phyloP scores from a whole-genome alignment of 768 basidiomycete species.

The Phanerochaete sordida region DNA sequence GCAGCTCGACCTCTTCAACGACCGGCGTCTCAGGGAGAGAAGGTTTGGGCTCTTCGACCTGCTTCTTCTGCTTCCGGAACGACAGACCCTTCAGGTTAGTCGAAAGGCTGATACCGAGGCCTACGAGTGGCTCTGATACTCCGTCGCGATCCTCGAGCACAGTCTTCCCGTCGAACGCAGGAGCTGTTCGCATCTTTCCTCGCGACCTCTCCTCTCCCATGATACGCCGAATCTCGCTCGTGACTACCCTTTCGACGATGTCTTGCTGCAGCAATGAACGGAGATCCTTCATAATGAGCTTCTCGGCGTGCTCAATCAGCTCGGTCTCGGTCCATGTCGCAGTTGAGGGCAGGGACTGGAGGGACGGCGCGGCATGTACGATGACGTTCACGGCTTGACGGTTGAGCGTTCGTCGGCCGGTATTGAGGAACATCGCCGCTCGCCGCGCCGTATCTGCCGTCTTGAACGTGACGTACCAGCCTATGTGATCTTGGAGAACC shows the following conservation, averaged over 20 bases:
- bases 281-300: conserved; percentile 57
- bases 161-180: conserved; percentile 31
- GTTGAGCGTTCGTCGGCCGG: conserved; percentile 48
- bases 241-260: conserved; percentile 58
- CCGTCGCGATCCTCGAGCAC: neutral
- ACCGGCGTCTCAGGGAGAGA: neutral
- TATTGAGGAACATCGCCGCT: conserved; percentile 61
- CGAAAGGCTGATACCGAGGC: conserved; percentile 24
- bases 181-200: conserved; percentile 30
- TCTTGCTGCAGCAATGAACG: conserved; percentile 57
- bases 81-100: conserved; percentile 34
- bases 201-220: conserved; percentile 51
- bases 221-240: conserved; percentile 46
- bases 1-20: conserved; percentile 5
- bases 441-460: conserved; percentile 59
- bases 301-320: conserved; percentile 51
- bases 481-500: conserved; percentile 67
- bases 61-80: conserved; percentile 41
- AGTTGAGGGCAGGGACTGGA: conserved; percentile 33
- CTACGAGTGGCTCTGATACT: neutral
- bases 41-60: conserved; percentile 30
- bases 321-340: conserved; percentile 50
- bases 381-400: conserved; percentile 58
- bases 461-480: conserved; percentile 81
- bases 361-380: conserved; percentile 38